Evolutionary conservation across 176 grass and related monocot species (phyloP).

Genomic region (Dendrocalamus sinicus): DNA sequence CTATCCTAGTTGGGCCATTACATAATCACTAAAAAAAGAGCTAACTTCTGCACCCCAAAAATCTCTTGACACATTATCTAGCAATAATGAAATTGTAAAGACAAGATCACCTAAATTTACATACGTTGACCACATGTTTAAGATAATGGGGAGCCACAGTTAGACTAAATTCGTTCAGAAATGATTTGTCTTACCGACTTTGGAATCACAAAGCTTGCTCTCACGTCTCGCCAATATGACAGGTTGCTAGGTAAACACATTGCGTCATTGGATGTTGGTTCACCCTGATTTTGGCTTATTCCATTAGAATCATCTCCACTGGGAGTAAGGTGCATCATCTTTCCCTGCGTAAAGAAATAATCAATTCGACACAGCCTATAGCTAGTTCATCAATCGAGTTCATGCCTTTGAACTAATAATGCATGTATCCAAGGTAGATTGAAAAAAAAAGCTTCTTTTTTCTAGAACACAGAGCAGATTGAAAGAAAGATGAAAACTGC

Average conservation of each 20-base stretch:
- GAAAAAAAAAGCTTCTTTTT: not conserved
- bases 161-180: not conserved
- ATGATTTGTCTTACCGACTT: constrained; percentile 58
- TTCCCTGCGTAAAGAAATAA: constrained; percentile 62
- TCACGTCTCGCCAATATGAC: constrained; percentile 91
- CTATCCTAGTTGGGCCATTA: not conserved
- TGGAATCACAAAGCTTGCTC: constrained; percentile 78
- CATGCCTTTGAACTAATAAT: not conserved
- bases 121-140: not conserved
- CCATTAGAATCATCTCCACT: constrained; percentile 56
- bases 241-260: constrained; percentile 51
- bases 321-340: constrained; percentile 64
- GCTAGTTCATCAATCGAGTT: not conserved
- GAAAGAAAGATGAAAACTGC: not conserved
- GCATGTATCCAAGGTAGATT: not conserved
- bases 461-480: not conserved
- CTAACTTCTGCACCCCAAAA: not conserved
- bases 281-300: constrained; percentile 40
- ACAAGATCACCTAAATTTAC: not conserved
- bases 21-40: not conserved
- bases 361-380: not conserved
- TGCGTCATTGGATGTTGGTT: constrained; percentile 52
- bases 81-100: not conserved
- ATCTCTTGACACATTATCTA: constrained; percentile 4
- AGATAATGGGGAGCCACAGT: not conserved